phyloP scores from a whole-genome alignment of 345 rosid species.

The Murraya koenigii region DNA sequence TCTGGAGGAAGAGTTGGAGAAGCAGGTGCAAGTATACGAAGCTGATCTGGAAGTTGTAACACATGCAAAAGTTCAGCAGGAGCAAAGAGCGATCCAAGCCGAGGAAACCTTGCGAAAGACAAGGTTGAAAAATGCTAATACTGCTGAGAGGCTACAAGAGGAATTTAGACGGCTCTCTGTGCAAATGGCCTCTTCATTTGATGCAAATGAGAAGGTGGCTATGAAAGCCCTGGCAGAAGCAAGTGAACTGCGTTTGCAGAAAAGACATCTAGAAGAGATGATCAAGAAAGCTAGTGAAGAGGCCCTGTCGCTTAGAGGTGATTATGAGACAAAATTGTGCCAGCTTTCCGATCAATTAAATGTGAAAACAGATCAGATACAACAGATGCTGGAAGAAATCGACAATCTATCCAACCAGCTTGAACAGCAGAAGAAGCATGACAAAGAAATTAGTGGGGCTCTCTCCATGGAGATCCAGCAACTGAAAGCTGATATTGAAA shows the following conservation, averaged over 20 bases:
- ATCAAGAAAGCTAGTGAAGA: slow-evolving; percentile 54
- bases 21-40: slow-evolving; percentile 51
- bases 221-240: slow-evolving; percentile 75
- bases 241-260: slow-evolving; percentile 53
- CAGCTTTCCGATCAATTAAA: slow-evolving; percentile 45
- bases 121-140: slow-evolving; percentile 65
- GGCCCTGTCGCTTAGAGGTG: slow-evolving; percentile 39
- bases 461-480: slow-evolving; percentile 36
- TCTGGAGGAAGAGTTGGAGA: slow-evolving; percentile 75
- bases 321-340: slow-evolving; percentile 48
- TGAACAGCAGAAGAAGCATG: slow-evolving; percentile 46
- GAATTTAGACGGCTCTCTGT: slow-evolving; percentile 68
- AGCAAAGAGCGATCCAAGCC: slow-evolving; percentile 79
- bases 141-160: slow-evolving; percentile 82
- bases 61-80: slow-evolving; percentile 58
- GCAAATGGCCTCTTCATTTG: slow-evolving; percentile 75
- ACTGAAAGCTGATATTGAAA: slow-evolving; percentile 46
- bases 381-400: slow-evolving; percentile 41
- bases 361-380: slow-evolving; percentile 42
- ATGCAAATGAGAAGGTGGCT: slow-evolving; percentile 84
- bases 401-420: slow-evolving; percentile 51
- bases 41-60: slow-evolving; percentile 63
- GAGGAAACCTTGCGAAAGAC: slow-evolving; percentile 72
- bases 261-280: slow-evolving; percentile 59
- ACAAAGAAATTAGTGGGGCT: slow-evolving; percentile 40